Percentiles rank a stretch among this genome's conserved stretches.
Evolutionary conservation across 106 monocot genomes (phyloP).

Genomic region (Amphibolis antarctica): DNA sequence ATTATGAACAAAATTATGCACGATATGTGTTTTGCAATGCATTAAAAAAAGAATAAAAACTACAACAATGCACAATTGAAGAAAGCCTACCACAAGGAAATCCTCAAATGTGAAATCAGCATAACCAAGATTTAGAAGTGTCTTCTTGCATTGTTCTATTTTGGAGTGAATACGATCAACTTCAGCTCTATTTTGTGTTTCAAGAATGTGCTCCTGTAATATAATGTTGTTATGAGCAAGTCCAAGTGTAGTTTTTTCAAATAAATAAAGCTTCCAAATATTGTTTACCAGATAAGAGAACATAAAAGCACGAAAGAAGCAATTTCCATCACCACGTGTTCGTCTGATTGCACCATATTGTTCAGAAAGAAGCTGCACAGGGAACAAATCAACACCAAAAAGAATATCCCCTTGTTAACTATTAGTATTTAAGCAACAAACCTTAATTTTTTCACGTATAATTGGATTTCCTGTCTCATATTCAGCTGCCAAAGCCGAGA

Average conservation of each 20-base stretch:
- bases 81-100: constrained; percentile 61
- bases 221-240: not conserved
- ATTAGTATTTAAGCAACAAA: constrained; percentile 8
- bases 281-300: constrained; percentile 85
- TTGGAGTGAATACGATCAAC: constrained; percentile 40
- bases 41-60: too few species aligned
- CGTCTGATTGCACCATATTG: constrained; percentile 72
- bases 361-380: constrained; percentile 67
- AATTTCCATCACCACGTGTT: constrained; percentile 93
- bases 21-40: too few species aligned
- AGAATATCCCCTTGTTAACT: not conserved
- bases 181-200: constrained; percentile 72
- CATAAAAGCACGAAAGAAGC: constrained; percentile 96
- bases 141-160: constrained; percentile 71
- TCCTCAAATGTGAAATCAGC: constrained; percentile 98
- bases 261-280: not conserved
- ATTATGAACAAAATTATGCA: too few species aligned
- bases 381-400: not conserved
- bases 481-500: constrained; percentile 69
- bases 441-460: constrained; percentile 91
- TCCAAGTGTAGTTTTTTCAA: not conserved
- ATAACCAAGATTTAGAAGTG: constrained; percentile 77
- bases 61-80: too few species aligned
- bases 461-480: constrained; percentile 73
- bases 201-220: constrained; percentile 74